Evolutionary conservation across 805 yeast species (phyloP).

Genomic region (Saccharomycopsis synnaedendra): DNA sequence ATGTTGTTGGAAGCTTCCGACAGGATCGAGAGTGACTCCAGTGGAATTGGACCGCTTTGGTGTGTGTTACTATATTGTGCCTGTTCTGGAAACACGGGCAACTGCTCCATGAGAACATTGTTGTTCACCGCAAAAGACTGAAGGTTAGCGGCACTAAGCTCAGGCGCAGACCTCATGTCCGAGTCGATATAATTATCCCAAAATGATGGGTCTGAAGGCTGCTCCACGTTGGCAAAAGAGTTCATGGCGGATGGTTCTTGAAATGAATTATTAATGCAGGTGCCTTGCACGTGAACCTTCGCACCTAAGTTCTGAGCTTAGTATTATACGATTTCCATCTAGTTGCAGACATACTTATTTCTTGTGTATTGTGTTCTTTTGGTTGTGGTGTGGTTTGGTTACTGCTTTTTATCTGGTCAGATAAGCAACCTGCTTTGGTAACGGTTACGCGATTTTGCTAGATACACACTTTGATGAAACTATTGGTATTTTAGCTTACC

Average conservation of each 20-base stretch:
- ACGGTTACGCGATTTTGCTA: too few species aligned
- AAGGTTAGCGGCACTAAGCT: constrained; percentile 12
- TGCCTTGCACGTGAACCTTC: too few species aligned
- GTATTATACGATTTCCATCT: too few species aligned
- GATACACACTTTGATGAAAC: too few species aligned
- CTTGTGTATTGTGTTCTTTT: too few species aligned
- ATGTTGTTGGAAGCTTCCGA: background rate
- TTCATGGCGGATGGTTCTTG: background rate
- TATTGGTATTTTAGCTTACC: too few species aligned
- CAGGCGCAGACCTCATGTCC: background rate
- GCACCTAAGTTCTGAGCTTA: too few species aligned
- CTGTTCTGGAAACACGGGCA: background rate
- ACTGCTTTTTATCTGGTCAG: too few species aligned
- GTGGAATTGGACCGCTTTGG: background rate
- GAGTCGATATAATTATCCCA: constrained; percentile 7
- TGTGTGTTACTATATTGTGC: background rate
- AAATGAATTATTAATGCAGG: background rate
- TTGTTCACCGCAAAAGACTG: constrained; percentile 3
- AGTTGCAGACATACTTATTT: too few species aligned
- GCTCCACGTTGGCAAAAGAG: background rate
- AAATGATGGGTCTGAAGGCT: background rate
- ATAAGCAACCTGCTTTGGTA: too few species aligned
- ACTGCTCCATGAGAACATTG: background rate
- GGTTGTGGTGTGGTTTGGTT: too few species aligned
- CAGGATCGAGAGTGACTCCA: background rate